Conservation (phyloP, 2,329 filamentous ascomycete genomes). For the Anthostomella pinea region DNA sequence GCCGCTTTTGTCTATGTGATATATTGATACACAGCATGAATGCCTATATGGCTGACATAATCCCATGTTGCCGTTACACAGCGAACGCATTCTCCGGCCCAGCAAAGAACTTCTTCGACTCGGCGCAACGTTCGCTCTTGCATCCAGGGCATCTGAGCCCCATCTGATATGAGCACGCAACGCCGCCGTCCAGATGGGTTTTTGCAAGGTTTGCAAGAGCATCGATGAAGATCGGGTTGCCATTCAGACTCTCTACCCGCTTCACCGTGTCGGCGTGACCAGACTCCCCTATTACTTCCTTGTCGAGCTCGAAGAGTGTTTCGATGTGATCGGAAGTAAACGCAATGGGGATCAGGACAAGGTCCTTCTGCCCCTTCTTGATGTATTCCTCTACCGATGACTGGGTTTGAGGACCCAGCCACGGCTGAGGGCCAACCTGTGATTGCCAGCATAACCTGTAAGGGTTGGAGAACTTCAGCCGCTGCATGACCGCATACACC, state of each 20-base stretch:
- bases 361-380: slow-evolving; percentile 84
- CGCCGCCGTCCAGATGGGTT: slow-evolving; percentile 68
- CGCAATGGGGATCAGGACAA: slow-evolving; percentile 89
- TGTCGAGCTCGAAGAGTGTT: slow-evolving; percentile 89
- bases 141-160: slow-evolving; percentile 88
- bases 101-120: slow-evolving; percentile 69
- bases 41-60: too few species aligned
- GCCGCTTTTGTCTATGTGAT: too few species aligned
- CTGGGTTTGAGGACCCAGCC: slow-evolving; percentile 91
- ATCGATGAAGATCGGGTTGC: slow-evolving; percentile 83
- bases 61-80: slow-evolving; percentile 15
- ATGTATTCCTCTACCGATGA: slow-evolving; percentile 87
- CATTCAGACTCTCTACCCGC: slow-evolving; percentile 88
- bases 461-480: slow-evolving; percentile 81
- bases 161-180: slow-evolving; percentile 77
- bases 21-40: slow-evolving; percentile 1
- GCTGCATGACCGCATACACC: slow-evolving; percentile 93
- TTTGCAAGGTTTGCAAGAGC: slow-evolving; percentile 86
- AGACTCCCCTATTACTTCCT: slow-evolving; percentile 90
- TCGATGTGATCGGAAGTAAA: slow-evolving; percentile 99
- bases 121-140: slow-evolving; percentile 81
- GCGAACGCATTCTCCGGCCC: slow-evolving; percentile 26
- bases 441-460: slow-evolving; percentile 98
- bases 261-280: slow-evolving; percentile 77
- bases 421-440: slow-evolving; percentile 91